Conservation (phyloP, 306 rosid genomes). For the Cicer yamashitae region DNA sequence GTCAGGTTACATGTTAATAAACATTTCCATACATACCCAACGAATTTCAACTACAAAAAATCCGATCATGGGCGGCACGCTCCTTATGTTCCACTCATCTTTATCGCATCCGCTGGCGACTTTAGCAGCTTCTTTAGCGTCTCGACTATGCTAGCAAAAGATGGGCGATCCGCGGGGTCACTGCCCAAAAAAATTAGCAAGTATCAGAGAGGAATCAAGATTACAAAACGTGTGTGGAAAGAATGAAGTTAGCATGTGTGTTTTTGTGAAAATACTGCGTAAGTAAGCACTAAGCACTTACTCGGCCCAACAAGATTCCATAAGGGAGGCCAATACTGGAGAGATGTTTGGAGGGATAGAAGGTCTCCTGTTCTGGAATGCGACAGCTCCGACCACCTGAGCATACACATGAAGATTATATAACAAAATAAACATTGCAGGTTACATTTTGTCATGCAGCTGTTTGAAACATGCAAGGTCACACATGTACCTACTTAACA, state of each 20-base stretch:
- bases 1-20: constrained; percentile 40
- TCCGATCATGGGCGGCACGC: constrained; percentile 1
- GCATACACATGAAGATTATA: constrained; percentile 17
- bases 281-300: constrained; percentile 58
- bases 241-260: not conserved
- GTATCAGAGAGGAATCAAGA: constrained; percentile 35
- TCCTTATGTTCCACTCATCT: constrained; percentile 51
- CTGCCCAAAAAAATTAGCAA: constrained; percentile 49
- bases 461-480: constrained; percentile 24
- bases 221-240: not conserved
- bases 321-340: constrained; percentile 71
- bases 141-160: constrained; percentile 73
- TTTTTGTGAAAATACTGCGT: constrained; percentile 1
- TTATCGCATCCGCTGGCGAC: constrained; percentile 69
- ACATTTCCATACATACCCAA: constrained; percentile 34
- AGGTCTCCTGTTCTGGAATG: constrained; percentile 88
- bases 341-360: constrained; percentile 73
- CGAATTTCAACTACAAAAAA: constrained; percentile 25
- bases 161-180: constrained; percentile 78
- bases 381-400: constrained; percentile 98
- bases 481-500: constrained; percentile 6
- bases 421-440: not conserved
- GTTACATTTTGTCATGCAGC: constrained; percentile 37
- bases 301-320: constrained; percentile 97
- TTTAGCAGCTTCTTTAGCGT: constrained; percentile 85